A percentile compares a stretch with the other conserved stretches of the same genome.
Evolutionary conservation across 345 rosid species (phyloP).

Genomic region (Eucalyptus guilfoylei): DNA sequence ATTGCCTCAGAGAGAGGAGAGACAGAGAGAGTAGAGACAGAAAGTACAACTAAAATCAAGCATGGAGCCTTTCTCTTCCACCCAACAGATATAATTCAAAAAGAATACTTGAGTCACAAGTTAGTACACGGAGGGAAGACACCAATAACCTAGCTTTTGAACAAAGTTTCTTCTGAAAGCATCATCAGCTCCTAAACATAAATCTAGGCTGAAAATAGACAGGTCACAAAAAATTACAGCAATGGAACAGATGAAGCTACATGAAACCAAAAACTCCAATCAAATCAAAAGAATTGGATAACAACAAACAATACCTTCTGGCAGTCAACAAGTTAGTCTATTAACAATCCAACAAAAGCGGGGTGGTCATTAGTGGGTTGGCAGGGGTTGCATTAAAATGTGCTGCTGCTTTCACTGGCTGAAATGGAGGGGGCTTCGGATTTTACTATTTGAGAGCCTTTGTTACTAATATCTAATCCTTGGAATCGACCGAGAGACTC

Average conservation of each 20-base stretch:
- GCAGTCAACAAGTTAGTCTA: conserved; percentile 44
- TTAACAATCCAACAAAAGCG: conserved; percentile 26
- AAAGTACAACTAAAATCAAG: neutral
- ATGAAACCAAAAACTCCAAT: conserved; percentile 4
- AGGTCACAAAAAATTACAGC: conserved; percentile 2
- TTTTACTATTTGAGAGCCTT: conserved; percentile 47
- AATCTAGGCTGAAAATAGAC: conserved; percentile 2
- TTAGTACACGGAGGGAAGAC: neutral
- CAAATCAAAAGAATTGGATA: conserved; percentile 14
- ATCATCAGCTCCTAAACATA: conserved; percentile 8
- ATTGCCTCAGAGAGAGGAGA: neutral
- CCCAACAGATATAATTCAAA: neutral
- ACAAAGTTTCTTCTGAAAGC: conserved; percentile 4
- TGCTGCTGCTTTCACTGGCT: conserved; percentile 79
- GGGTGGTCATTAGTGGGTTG: conserved; percentile 5
- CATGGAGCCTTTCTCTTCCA: neutral
- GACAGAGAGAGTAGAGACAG: neutral
- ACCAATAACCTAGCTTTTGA: neutral
- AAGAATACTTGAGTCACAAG: neutral
- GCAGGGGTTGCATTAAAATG: conserved; percentile 32
- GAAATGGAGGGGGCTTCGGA: conserved; percentile 67
- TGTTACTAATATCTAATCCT: conserved; percentile 69
- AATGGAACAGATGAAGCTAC: conserved; percentile 2
- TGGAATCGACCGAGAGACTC: conserved; percentile 70
- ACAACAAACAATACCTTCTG: conserved; percentile 10